Evolutionary conservation across 148 eudicot genomes (phyloP).

Genomic region (Tetragonia tetragonoides): DNA sequence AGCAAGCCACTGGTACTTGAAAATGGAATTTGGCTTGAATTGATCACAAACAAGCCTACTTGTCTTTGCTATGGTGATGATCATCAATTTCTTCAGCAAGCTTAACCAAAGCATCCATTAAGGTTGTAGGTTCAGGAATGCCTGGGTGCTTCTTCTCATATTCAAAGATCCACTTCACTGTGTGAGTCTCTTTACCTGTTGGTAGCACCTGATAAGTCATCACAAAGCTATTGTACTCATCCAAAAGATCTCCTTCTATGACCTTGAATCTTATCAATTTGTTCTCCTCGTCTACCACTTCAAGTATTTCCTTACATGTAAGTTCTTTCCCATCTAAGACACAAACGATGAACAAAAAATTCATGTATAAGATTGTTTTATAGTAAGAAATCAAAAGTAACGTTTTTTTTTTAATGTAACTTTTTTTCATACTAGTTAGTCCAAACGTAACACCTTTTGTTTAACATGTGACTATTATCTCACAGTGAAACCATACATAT

Average conservation of each 20-base stretch:
- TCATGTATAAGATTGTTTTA: too few species aligned
- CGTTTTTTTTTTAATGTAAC: too few species aligned
- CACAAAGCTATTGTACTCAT: background rate
- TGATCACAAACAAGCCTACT: too few species aligned
- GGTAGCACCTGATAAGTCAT: background rate
- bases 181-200: background rate
- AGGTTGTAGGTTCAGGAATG: constrained; percentile 1
- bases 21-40: too few species aligned
- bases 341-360: too few species aligned
- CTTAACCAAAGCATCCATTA: constrained; percentile 1
- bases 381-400: too few species aligned
- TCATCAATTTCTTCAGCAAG: constrained; percentile 17
- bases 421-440: too few species aligned
- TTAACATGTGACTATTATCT: too few species aligned
- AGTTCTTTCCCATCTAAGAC: background rate
- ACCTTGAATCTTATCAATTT: background rate
- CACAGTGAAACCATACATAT: too few species aligned
- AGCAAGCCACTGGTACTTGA: too few species aligned
- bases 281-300: background rate
- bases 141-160: background rate
- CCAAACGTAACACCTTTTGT: too few species aligned
- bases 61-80: constrained; percentile 8
- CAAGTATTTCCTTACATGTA: background rate
- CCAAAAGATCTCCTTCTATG: background rate
- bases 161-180: background rate